Evolutionary conservation across 768 basidiomycete genomes (phyloP), one percentile per base, ranked within the genome.

Genomic region (Scleroderma bovista): DNA sequence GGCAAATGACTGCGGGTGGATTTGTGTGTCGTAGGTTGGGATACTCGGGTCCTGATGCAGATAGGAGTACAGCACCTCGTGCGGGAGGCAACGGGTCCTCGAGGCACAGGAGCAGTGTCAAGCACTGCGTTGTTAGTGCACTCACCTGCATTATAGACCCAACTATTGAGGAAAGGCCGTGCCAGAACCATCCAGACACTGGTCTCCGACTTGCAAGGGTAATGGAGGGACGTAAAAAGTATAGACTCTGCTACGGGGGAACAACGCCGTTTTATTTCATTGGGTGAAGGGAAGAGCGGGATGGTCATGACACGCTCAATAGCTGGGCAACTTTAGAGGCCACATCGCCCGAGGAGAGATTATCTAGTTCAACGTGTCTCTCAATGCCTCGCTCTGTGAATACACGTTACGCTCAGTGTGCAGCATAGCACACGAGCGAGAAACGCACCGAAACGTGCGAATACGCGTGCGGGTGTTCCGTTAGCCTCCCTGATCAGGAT

Each of bases 401-500:
- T 31, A 54, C 31, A 8, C 16, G 22, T 46, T 17, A 40, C 57
- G 54, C 40, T 56, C 54, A 50, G 58, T 40, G 52, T 38, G 49
- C 26, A 29, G 15, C 13, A 37, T 49, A 52, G 43, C 47, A 52
- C 45, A 41, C 32, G 38, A 52, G 56, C 36, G 42, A 47, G 51
- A 41, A 67, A 64, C 87, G 66, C 70, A 93, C 90, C 89, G 63
- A 88, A 93, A 60, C 90, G 75, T 47, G 86, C 89, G 76, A 91
- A 93, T 42, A 79, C 80, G 61, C 90, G 76, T 53, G 88, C 88
- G 33, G 87, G 88, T 8, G 87, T 89, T 33, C 83, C 86, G 47
- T 71, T 72, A 15, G 88, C 90, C 69, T 90, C 86, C 58, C 90
- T 77, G 60, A 92, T 86, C 58, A 92, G 66, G 33, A 90, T 76